Percentiles rank a stretch among this genome's conserved stretches.
Conservation (phyloP, 768 basidiomycete species). For the Pilatotrama ljubarskyi region DNA sequence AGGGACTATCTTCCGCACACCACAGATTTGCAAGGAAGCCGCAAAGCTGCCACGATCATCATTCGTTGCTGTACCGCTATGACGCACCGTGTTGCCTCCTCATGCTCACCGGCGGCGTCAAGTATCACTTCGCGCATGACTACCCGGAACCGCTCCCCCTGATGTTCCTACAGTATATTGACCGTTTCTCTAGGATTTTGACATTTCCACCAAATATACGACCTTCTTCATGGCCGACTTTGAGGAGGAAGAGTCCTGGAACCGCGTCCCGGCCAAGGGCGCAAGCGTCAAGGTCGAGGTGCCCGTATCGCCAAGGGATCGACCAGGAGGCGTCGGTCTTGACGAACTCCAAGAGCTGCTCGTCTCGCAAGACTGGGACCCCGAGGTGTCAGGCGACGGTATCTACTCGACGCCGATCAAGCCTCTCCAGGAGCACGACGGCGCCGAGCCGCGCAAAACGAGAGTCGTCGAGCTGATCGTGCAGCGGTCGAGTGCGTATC, state of each 20-base stretch:
- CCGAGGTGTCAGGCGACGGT: neutral
- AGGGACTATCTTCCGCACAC: no score
- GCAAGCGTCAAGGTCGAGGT: constrained; percentile 33
- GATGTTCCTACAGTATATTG: neutral
- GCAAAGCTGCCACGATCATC: no score
- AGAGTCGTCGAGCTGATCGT: constrained; percentile 18
- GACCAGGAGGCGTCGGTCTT: constrained; percentile 37
- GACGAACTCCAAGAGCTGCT: constrained; percentile 34
- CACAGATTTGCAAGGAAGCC: no score
- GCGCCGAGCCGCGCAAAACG: neutral
- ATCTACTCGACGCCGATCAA: constrained; percentile 1
- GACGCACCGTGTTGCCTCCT: no score
- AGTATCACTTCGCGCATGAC: no score
- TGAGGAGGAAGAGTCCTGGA: constrained; percentile 30
- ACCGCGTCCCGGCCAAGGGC: constrained; percentile 35
- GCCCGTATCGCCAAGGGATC: constrained; percentile 22
- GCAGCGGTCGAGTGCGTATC: constrained; percentile 17
- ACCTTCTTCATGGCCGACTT: constrained; percentile 47
- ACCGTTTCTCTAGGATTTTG: constrained; percentile 11
- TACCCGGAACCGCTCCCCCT: neutral
- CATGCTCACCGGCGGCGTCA: no score
- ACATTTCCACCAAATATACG: constrained; percentile 37
- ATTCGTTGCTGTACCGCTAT: no score
- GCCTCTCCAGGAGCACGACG: neutral
- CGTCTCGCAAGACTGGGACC: constrained; percentile 16